Evolutionary conservation across 2,329 filamentous ascomycete species (phyloP).

Genomic region (Acrocalymma vagum): DNA sequence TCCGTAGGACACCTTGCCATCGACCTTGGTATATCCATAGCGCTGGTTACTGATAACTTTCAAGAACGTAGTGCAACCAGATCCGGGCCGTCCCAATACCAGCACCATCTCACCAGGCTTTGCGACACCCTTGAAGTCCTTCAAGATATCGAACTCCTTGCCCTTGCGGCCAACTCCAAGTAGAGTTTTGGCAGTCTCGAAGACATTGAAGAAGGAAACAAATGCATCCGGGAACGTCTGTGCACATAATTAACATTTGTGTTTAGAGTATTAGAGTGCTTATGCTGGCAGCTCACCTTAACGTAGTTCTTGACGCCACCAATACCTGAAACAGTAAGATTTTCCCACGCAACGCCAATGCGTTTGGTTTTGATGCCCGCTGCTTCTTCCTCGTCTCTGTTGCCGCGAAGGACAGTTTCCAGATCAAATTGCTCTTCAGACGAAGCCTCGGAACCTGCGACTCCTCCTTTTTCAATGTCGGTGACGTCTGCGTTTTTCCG

Average conservation of each 20-base stretch:
- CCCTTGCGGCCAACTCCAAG: conserved; percentile 74
- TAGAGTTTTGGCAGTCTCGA: conserved; percentile 69
- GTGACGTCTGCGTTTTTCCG: conserved; percentile 40
- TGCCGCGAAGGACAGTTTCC: conserved; percentile 76
- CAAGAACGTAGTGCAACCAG: conserved; percentile 63
- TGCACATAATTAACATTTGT: conserved; percentile 15
- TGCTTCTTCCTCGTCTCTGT: conserved; percentile 73
- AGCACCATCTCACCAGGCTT: conserved; percentile 86
- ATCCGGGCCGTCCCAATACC: conserved; percentile 79
- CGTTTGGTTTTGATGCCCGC: conserved; percentile 84
- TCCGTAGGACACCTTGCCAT: conserved; percentile 80
- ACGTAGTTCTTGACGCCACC: conserved; percentile 77
- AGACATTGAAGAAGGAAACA: conserved; percentile 77
- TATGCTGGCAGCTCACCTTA: conserved; percentile 39
- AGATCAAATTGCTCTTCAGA: conserved; percentile 72
- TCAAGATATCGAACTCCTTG: conserved; percentile 75
- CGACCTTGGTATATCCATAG: conserved; percentile 66
- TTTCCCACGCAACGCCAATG: conserved; percentile 77
- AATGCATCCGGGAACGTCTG: conserved; percentile 81
- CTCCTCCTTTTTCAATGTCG: conserved; percentile 68
- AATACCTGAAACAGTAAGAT: conserved; percentile 77
- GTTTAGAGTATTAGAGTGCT: conserved; percentile 19
- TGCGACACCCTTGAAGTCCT: conserved; percentile 69
- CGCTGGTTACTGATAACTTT: conserved; percentile 65
- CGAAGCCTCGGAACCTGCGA: conserved; percentile 38